phyloP scores from a whole-genome alignment of 208 protist species.

The Herpetomonas tarakana region DNA sequence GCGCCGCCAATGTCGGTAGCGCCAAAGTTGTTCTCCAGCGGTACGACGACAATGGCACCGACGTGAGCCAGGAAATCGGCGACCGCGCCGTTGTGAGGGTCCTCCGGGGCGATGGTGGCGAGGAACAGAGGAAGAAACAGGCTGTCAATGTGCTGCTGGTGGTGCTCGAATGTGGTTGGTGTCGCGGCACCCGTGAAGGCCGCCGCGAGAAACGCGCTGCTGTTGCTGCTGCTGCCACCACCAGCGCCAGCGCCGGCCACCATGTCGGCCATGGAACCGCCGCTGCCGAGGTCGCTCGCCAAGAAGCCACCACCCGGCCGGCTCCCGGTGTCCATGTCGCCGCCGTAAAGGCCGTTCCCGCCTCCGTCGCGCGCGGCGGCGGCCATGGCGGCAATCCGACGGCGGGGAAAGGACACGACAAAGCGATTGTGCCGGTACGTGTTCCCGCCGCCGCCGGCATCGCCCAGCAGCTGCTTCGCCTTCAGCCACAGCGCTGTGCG shows the following conservation, averaged over 20 bases:
- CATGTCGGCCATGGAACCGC: neutral
- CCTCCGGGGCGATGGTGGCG: conserved; percentile 93
- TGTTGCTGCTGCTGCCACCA: neutral
- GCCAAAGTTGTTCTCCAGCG: conserved; percentile 90
- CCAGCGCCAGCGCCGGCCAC: neutral
- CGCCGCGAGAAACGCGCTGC: neutral
- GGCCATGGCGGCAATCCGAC: conserved; percentile 15
- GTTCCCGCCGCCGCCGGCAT: conserved; percentile 12
- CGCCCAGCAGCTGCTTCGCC: conserved; percentile 79
- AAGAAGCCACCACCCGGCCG: neutral
- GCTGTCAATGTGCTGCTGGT: conserved; percentile 95
- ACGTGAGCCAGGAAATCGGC: conserved; percentile 92
- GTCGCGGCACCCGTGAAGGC: conserved; percentile 3
- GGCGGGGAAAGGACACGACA: conserved; percentile 72
- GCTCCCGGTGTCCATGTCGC: neutral
- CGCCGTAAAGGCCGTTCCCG: neutral
- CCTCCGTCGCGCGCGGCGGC: neutral
- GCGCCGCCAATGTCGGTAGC: neutral
- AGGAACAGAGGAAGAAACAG: conserved; percentile 98
- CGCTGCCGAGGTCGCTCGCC: neutral
- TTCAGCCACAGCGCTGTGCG: conserved; percentile 92
- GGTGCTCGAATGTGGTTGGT: conserved; percentile 76
- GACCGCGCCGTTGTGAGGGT: conserved; percentile 87
- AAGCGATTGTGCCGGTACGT: conserved; percentile 91
- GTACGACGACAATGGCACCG: conserved; percentile 94